A percentile compares a stretch with the other conserved stretches of the same genome.
phyloP scores from a whole-genome alignment of 257 asterid species.

The Ophiorrhiza pumila region DNA sequence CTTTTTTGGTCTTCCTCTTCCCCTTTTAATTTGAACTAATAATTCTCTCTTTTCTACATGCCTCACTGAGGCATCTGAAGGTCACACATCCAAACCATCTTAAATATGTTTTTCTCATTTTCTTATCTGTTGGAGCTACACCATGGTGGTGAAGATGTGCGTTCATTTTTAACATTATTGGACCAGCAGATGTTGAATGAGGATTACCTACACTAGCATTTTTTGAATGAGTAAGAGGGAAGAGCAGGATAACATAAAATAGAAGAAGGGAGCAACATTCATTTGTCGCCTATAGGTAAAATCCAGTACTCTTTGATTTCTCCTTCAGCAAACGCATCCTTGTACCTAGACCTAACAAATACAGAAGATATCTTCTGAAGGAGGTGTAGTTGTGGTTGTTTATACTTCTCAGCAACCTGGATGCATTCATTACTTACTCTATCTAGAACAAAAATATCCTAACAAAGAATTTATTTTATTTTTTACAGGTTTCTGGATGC shows the following conservation, averaged over 20 bases:
- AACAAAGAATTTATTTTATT: background rate
- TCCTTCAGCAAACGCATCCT: background rate
- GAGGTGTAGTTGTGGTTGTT: background rate
- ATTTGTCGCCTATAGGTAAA: background rate
- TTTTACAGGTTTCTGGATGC: background rate
- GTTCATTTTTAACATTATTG: conserved; percentile 35
- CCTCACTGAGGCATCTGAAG: too few relatives aligned
- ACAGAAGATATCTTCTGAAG: background rate
- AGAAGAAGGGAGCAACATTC: background rate
- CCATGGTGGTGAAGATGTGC: conserved; percentile 33
- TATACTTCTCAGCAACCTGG: background rate
- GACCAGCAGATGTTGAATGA: conserved; percentile 33
- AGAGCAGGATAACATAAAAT: background rate
- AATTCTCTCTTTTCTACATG: too few relatives aligned
- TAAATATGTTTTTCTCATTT: too few relatives aligned
- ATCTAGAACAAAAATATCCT: background rate
- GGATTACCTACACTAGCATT: background rate
- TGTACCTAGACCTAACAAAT: background rate
- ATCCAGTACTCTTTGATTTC: background rate
- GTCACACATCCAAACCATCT: too few relatives aligned
- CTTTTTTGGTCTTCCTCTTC: too few relatives aligned
- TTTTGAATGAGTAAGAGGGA: background rate
- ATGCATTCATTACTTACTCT: too few relatives aligned
- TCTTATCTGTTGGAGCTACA: too few relatives aligned
- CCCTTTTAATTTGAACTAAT: too few relatives aligned